Percentiles rank a stretch among this genome's conserved stretches.
Conservation (phyloP, 2,329 filamentous ascomycete genomes). For the Niveomyces coronatus region DNA sequence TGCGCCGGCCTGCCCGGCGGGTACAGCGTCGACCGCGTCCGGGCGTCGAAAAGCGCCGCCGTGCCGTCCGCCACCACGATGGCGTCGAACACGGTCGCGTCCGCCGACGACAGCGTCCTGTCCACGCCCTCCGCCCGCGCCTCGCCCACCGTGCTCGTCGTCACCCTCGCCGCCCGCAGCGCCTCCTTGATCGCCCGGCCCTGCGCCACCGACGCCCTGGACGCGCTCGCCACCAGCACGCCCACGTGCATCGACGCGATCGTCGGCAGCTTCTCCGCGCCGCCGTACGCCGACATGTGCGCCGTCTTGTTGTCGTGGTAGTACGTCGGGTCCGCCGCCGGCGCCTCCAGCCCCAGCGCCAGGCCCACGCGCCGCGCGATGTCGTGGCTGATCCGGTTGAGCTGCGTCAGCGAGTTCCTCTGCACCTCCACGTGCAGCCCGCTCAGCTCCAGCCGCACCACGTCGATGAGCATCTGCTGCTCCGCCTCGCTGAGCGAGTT, state of each 20-base stretch:
- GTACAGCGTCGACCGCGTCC: conserved; percentile 43
- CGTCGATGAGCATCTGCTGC: conserved; percentile 63
- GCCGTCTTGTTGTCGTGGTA: conserved; percentile 60
- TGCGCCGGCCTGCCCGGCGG: conserved; percentile 52
- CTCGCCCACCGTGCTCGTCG: conserved; percentile 52
- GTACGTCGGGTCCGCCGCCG: conserved; percentile 48
- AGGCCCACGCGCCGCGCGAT: conserved; percentile 53
- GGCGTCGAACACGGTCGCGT: conserved; percentile 52
- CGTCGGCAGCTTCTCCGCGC: conserved; percentile 44
- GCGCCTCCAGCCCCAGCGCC: conserved; percentile 49
- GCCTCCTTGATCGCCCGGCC: conserved; percentile 38
- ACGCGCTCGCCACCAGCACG: conserved; percentile 41
- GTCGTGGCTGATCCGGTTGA: conserved; percentile 59
- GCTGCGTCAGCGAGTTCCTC: conserved; percentile 54
- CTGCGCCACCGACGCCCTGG: conserved; percentile 33
- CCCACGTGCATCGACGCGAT: conserved; percentile 55
- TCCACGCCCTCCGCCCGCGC: conserved; percentile 42
- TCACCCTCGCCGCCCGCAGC: conserved; percentile 41
- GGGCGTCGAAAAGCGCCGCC: conserved; percentile 37
- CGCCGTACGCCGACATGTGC: conserved; percentile 48
- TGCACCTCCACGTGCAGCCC: conserved; percentile 51
- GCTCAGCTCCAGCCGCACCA: conserved; percentile 59
- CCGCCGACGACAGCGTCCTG: conserved; percentile 53
- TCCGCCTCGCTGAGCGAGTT: conserved; percentile 57
- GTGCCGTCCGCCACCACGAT: conserved; percentile 49